A percentile compares a stretch with the other conserved stretches of the same genome.
Evolutionary conservation across 108 stramenopile species (phyloP).

Genomic region (Nitzschia palea): DNA sequence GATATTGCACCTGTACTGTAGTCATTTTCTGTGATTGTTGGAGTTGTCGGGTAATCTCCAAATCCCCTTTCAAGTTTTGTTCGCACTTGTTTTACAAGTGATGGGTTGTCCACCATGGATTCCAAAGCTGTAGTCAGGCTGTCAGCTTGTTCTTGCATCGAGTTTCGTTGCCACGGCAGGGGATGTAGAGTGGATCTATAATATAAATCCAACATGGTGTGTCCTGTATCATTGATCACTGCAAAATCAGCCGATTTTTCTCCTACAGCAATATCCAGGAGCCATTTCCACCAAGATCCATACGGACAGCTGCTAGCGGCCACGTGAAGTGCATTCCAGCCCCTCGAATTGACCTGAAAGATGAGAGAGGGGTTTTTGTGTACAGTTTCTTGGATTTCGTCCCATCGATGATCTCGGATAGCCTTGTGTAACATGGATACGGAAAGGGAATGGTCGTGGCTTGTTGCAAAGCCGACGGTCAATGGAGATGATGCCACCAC

Average conservation of each 20-base stretch:
- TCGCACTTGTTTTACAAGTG: not conserved
- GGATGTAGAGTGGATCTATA: conserved; percentile 15
- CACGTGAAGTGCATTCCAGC: conserved; percentile 25
- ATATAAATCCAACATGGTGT: conserved; percentile 25
- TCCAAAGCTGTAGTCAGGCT: not conserved
- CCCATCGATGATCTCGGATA: conserved; percentile 7
- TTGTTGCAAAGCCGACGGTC: not conserved
- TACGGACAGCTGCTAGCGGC: conserved; percentile 16
- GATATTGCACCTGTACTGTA: too few species aligned
- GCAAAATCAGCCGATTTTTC: not conserved
- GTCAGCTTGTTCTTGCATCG: not conserved
- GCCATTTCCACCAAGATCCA: conserved; percentile 1
- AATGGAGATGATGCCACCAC: not conserved
- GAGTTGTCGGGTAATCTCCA: not conserved
- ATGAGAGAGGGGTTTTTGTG: not conserved
- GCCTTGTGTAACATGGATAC: conserved; percentile 8
- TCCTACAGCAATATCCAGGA: conserved; percentile 7
- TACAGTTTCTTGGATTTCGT: conserved; percentile 5
- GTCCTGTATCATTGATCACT: conserved; percentile 16
- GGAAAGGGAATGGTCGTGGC: not conserved
- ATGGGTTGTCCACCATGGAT: not conserved
- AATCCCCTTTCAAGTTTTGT: not conserved
- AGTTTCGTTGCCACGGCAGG: conserved; percentile 21
- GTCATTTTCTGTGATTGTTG: not conserved
- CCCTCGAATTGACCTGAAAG: conserved; percentile 1